Conservation (phyloP, 179 eudicot genomes). For the Dionaea muscipula region DNA sequence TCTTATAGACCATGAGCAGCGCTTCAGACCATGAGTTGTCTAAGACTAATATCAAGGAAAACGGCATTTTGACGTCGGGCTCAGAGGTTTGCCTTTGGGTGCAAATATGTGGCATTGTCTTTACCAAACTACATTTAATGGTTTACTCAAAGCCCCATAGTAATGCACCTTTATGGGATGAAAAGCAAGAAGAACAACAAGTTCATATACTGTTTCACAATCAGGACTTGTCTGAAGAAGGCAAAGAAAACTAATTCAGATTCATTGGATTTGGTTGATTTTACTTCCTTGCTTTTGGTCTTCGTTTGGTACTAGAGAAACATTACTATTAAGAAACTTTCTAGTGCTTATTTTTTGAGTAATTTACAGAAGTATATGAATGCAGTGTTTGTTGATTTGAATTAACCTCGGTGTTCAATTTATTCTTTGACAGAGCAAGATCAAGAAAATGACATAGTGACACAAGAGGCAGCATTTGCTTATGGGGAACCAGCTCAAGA, state of each 20-base stretch:
- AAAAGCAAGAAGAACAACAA: too few relatives aligned
- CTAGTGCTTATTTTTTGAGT: too few relatives aligned
- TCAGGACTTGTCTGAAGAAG: background rate
- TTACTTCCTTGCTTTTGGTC: background rate
- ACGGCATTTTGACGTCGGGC: background rate
- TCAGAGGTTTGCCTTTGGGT: background rate
- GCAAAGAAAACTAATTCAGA: background rate
- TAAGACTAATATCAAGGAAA: too few relatives aligned
- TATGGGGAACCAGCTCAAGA: constrained; percentile 57
- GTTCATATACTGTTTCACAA: background rate
- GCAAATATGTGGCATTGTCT: too few relatives aligned
- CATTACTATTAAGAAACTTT: background rate
- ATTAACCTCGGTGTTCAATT: too few relatives aligned
- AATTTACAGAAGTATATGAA: too few relatives aligned
- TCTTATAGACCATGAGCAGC: too few relatives aligned
- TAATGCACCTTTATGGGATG: too few relatives aligned
- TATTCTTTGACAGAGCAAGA: constrained; percentile 31
- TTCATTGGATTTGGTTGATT: background rate
- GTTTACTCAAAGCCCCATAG: too few relatives aligned
- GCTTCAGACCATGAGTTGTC: too few relatives aligned
- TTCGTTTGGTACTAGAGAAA: background rate
- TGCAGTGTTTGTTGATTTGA: too few relatives aligned
- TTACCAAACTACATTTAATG: too few relatives aligned
- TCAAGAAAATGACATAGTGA: constrained; percentile 40
- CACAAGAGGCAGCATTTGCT: constrained; percentile 56